Conservation (phyloP, 1,284 basidiomycete genomes). For the Anthracocystis panici-leucophaei region DNA sequence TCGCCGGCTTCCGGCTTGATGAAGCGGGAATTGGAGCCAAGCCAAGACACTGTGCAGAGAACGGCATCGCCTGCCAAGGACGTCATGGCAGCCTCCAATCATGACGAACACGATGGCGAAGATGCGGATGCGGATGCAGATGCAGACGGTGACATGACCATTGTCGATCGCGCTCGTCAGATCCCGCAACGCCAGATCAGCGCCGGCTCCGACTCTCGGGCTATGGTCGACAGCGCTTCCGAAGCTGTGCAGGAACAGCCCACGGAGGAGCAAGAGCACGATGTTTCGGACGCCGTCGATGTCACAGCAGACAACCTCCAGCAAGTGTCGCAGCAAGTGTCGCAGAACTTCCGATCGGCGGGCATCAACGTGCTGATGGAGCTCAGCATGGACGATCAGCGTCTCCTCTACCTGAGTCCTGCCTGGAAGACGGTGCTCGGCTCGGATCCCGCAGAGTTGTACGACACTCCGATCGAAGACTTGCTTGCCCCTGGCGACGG, state of each 20-base stretch:
- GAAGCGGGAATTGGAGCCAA: constrained; percentile 15
- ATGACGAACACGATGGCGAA: constrained; percentile 4
- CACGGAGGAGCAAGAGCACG: constrained; percentile 84
- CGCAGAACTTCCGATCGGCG: constrained; percentile 35
- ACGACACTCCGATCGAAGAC: constrained; percentile 83
- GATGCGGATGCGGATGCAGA: constrained; percentile 22
- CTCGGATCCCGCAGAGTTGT: constrained; percentile 81
- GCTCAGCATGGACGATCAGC: constrained; percentile 88
- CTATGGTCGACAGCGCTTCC: neutral
- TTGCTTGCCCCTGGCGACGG: constrained; percentile 86
- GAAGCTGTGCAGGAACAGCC: constrained; percentile 73
- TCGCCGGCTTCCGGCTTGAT: constrained; percentile 55
- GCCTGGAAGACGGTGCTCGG: constrained; percentile 92
- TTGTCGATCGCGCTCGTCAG: constrained; percentile 37
- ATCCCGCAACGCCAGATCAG: constrained; percentile 19
- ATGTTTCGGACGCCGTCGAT: constrained; percentile 67
- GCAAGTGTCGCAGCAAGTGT: constrained; percentile 10
- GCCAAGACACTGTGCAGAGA: constrained; percentile 8
- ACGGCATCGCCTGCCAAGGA: constrained; percentile 15
- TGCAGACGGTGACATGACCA: constrained; percentile 43
- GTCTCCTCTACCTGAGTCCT: constrained; percentile 90
- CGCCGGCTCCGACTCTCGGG: constrained; percentile 9
- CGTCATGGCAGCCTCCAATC: neutral
- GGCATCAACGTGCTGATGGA: constrained; percentile 79
- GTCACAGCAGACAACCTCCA: constrained; percentile 8